These are phyloP conservation scores for Sutorius eximius DNA, from an alignment of 1,284 basidiomycete species.

Conservation along the genomic window DNA sequence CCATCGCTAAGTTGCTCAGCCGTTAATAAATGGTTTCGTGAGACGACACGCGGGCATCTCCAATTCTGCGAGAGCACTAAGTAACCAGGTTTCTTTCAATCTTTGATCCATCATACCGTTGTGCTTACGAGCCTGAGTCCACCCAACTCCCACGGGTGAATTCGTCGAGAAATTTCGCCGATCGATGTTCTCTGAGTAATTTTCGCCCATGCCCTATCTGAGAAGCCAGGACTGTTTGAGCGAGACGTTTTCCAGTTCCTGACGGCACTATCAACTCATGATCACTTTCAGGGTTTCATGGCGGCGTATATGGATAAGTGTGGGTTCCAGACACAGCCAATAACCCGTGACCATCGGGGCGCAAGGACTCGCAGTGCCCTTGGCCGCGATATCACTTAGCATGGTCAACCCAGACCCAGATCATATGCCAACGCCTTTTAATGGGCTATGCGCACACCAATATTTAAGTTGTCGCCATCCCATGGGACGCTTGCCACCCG, in stretches of 20 bases:
- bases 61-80: neutral
- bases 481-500: too few relatives aligned
- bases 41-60: neutral
- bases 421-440: neutral
- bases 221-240: neutral
- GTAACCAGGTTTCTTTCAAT: neutral
- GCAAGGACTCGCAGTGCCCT: neutral
- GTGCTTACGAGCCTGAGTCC: too few relatives aligned
- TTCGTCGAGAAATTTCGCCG: neutral
- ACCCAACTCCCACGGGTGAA: too few relatives aligned
- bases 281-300: neutral
- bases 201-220: neutral
- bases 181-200: neutral
- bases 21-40: neutral
- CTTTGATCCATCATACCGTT: neutral
- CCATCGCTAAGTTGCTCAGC: neutral
- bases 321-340: neutral
- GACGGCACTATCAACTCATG: neutral
- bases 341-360: neutral
- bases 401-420: too few relatives aligned
- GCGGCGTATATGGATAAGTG: too few relatives aligned
- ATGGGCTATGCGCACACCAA: neutral
- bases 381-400: neutral
- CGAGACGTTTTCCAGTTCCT: neutral
- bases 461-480: neutral